A percentile compares a stretch with the other conserved stretches of the same genome.
phyloP scores from a whole-genome alignment of 2,329 filamentous ascomycete species.

The Stylonectria norvegica region DNA sequence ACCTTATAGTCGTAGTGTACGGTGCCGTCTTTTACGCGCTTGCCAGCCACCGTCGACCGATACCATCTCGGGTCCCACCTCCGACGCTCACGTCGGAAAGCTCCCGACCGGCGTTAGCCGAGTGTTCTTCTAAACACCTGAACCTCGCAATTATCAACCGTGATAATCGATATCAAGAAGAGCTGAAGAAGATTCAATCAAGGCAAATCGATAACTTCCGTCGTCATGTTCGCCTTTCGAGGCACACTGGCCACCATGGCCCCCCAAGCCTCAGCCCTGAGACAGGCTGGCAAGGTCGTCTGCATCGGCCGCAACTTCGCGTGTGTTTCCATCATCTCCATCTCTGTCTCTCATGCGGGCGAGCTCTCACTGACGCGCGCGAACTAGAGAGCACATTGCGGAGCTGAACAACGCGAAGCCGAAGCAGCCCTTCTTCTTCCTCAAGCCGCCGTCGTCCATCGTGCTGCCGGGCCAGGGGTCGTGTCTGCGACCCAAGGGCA shows the following conservation, averaged over 20 bases:
- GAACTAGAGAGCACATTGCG: slow-evolving; percentile 76
- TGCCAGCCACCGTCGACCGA: too few species aligned
- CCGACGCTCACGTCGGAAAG: neutral
- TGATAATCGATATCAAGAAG: neutral
- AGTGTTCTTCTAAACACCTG: neutral
- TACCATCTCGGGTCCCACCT: neutral
- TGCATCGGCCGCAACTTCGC: slow-evolving; percentile 97
- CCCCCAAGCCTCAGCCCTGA: slow-evolving; percentile 42
- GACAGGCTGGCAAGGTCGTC: slow-evolving; percentile 69
- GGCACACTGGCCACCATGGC: slow-evolving; percentile 38
- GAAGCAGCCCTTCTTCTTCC: slow-evolving; percentile 98
- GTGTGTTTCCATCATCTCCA: slow-evolving; percentile 46
- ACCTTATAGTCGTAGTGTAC: too few species aligned
- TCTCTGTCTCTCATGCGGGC: too few species aligned
- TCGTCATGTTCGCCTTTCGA: slow-evolving; percentile 36
- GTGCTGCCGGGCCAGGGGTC: slow-evolving; percentile 75
- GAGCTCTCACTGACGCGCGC: slow-evolving; percentile 10
- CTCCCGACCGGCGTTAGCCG: neutral
- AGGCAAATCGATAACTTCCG: slow-evolving; percentile 2
- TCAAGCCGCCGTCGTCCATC: slow-evolving; percentile 88
- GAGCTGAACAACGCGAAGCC: slow-evolving; percentile 85
- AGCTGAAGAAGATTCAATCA: neutral
- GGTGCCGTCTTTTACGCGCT: too few species aligned
- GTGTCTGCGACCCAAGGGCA: slow-evolving; percentile 76
- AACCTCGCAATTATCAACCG: neutral